Base-by-base conservation (phyloP, 208 protist genomes). In the Leishmania lainsoni region DNA sequence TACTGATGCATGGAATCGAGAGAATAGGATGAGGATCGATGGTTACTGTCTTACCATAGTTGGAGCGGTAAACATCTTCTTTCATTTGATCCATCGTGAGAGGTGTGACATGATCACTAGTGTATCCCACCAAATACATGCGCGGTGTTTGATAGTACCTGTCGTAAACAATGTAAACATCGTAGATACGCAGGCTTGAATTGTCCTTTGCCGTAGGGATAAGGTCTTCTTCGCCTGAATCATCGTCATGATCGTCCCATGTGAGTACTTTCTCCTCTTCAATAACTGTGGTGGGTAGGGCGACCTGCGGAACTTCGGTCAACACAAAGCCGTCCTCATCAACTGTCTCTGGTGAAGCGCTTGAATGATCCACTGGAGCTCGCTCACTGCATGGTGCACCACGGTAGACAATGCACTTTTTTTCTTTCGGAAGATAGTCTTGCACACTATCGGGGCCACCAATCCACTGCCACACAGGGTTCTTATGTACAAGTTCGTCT, bases 161-260 rank as follows among this genome's bases (percentile, higher is more conserved):
- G 86, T 99, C 98, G 81, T 99, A 99, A 0, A 98, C 98, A 72
- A 99, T 99, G 74, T 90, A 96, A 4, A 99, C 83, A 81, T 99
- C 98, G 87, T 99, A 99, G 26, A 98, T 97, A 26, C 98, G 88
- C 22, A 80, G 4, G 29, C 75, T 63, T 2, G 71, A 56, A 59
- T 66, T 84, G 3, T 85, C 80, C 4, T 42, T 20, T 32, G 75
- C n/a, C 1, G 79, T 58, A 0, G 76, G 14, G 4, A 80, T 59
- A 4, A 77, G 58, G 22, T 90, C 63, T 10, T 87, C 86, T 26
- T 84, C 82, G 17, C 81, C 84, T 20, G 80, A 73, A 8, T 88
- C 83, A 20, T 86, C 79, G 48, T 91, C 87, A 35, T 91, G 83
- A 29, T 92, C 89, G 66, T 92, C 91, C 89, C 91, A 90, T n/a